A percentile compares a stretch with the other conserved stretches of the same genome.
Evolutionary conservation across 2,329 filamentous ascomycete species (phyloP).

Genomic region (Nemania bipapillata): DNA sequence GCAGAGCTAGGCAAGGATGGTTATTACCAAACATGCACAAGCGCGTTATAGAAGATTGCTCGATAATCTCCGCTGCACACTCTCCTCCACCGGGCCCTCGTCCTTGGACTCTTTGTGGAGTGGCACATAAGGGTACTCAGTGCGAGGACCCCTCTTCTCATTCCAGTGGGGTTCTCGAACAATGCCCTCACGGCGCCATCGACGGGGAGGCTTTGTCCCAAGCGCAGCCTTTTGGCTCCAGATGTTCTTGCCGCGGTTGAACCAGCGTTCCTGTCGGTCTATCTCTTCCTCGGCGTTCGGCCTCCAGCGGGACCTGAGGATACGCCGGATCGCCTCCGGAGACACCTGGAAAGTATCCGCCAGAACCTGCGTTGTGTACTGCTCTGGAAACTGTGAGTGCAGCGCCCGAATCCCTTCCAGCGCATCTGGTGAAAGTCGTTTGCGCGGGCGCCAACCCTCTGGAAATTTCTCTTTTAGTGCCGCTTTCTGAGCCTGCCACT

Average conservation of each 20-base stretch:
- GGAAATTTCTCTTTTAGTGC: constrained; percentile 82
- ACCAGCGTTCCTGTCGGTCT: constrained; percentile 70
- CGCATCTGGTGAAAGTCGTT: constrained; percentile 90
- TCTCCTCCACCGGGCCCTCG: constrained; percentile 44
- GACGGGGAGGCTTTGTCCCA: constrained; percentile 69
- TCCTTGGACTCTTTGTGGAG: constrained; percentile 17
- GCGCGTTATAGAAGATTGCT: constrained; percentile 44
- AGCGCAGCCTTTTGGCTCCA: constrained; percentile 70
- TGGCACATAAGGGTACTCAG: constrained; percentile 47
- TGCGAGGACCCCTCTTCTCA: constrained; percentile 47
- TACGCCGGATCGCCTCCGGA: constrained; percentile 85
- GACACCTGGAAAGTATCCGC: constrained; percentile 86
- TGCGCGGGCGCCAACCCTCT: constrained; percentile 82
- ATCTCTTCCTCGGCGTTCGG: constrained; percentile 68
- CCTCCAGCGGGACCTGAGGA: constrained; percentile 81
- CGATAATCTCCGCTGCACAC: constrained; percentile 46
- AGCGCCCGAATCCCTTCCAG: constrained; percentile 88
- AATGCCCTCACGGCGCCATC: constrained; percentile 68
- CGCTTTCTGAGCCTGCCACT: constrained; percentile 81
- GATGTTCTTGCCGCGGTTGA: constrained; percentile 67
- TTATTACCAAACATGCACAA: not conserved
- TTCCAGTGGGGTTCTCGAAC: constrained; percentile 59
- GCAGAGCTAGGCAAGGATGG: not conserved
- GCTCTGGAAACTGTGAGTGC: constrained; percentile 78
- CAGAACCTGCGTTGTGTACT: constrained; percentile 78